Percentiles rank a stretch among this genome's conserved stretches.
phyloP scores from a whole-genome alignment of 768 basidiomycete species.

The Tubosaeta brunneosetosa region DNA sequence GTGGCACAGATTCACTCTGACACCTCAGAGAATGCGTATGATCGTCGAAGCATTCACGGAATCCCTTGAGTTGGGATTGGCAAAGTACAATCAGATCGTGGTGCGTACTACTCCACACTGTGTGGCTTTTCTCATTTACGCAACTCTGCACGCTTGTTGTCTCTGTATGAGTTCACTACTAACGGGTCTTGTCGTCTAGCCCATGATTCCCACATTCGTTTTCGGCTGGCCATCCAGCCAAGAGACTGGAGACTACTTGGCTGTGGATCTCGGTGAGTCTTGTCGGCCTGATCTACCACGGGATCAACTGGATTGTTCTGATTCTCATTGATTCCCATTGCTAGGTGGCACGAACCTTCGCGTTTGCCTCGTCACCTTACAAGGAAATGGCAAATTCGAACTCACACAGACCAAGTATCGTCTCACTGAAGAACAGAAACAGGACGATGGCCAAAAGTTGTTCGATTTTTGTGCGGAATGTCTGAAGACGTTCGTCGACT shows the following conservation, averaged over 20 bases:
- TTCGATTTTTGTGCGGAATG: constrained; percentile 99
- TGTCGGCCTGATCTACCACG: not conserved
- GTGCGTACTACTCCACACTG: constrained; percentile 48
- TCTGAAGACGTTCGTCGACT: constrained; percentile 80
- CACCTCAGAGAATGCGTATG: constrained; percentile 91
- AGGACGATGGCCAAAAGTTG: constrained; percentile 90
- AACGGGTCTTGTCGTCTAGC: constrained; percentile 39
- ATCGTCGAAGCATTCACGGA: constrained; percentile 97
- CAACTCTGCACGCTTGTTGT: not conserved
- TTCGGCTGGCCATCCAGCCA: constrained; percentile 92
- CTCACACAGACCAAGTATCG: constrained; percentile 98
- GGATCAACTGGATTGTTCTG: not conserved
- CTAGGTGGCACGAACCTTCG: constrained; percentile 95
- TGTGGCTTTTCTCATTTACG: too few species aligned
- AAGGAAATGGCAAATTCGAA: constrained; percentile 94
- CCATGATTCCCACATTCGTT: constrained; percentile 96
- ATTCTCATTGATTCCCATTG: not conserved
- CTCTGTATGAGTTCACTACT: constrained; percentile 6
- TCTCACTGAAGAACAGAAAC: constrained; percentile 95
- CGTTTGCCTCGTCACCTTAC: constrained; percentile 90
- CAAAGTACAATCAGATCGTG: constrained; percentile 80
- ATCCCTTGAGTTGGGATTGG: constrained; percentile 79
- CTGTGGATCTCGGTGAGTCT: constrained; percentile 76
- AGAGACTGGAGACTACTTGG: constrained; percentile 86
- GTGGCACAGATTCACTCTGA: constrained; percentile 68